Base-by-base conservation (phyloP, 2,329 filamentous ascomycete genomes). In the Penicillium crustosum region DNA sequence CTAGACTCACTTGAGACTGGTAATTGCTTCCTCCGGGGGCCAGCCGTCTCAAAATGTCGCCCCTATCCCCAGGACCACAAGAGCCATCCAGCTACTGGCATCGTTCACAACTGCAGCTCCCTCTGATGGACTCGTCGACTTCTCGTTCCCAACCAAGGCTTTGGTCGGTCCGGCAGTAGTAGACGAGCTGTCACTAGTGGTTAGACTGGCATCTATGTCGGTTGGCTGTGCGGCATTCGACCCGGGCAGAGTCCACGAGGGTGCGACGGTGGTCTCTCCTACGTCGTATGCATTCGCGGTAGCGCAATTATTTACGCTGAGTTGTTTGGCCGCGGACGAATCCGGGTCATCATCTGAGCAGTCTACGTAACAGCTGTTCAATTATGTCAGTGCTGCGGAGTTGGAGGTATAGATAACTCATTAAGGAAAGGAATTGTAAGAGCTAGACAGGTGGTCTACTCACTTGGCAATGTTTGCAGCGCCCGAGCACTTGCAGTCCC, bases 401-500 rank as follows among this genome's bases (percentile, higher is more conserved):
- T 21, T 9, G 7, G 13, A 3, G 15, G 2, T n/a, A 12, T 6
- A 21, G n/a, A 21, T 15, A 23, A 2, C 6, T 4, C 2, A 2
- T 48, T 2, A 19, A 10, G 13, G 0, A 3, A 21, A 29, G 13
- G 0, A 3, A 21, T 35, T 21, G 6, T 6, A 12, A 12, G n/a
- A 13, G 33, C 17, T 9, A 19, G 23, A 9, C 1, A 33, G 25
- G 7, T 13, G 8, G 8, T 21, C 12, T 45, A 57, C 63, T 61
- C 12, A 66, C 64, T 64, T 64, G 43, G 63, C 59, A 27, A 66
- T 60, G 25, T 66, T 66, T 31, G 64, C 64, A 36, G 36, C 50
- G 1, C 55, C 63, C 3, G 61, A 60, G 23, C 64, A 66, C 38
- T 66, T 66, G 58, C 64, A 66, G 29, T 66, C 63, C 64, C 64